phyloP scores from a whole-genome alignment of 2,329 filamentous ascomycete species.

The Sordariomycetes sp. region DNA sequence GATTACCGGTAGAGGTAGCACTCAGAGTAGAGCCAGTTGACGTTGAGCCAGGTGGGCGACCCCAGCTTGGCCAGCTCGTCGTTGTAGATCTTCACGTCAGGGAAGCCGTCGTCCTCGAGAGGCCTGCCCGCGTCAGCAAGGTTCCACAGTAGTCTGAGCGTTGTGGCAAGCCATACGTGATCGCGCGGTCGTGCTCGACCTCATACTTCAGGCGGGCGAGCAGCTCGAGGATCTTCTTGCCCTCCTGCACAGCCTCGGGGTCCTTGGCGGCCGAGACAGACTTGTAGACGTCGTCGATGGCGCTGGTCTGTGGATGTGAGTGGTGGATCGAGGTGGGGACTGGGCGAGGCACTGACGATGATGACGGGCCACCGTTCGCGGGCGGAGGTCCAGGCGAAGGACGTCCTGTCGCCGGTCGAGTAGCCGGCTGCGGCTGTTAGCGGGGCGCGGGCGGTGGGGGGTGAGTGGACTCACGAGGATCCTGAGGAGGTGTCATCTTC shows the following conservation, averaged over 20 bases:
- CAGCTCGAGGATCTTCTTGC: slow-evolving; percentile 73
- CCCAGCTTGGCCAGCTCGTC: slow-evolving; percentile 61
- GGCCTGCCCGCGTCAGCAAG: slow-evolving; percentile 35
- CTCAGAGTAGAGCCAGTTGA: slow-evolving; percentile 83
- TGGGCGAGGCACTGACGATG: slow-evolving; percentile 43
- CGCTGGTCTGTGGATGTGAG: slow-evolving; percentile 56
- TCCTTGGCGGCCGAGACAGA: slow-evolving; percentile 50
- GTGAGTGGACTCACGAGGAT: not conserved
- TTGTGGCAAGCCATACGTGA: slow-evolving; percentile 47
- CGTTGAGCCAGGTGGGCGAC: slow-evolving; percentile 66
- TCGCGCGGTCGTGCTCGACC: slow-evolving; percentile 72
- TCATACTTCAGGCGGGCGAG: slow-evolving; percentile 87
- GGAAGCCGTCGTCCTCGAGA: slow-evolving; percentile 63
- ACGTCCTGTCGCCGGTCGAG: slow-evolving; percentile 69
- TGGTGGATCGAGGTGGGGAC: not conserved
- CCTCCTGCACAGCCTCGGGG: slow-evolving; percentile 60
- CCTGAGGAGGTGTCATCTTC: not conserved
- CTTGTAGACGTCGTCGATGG: slow-evolving; percentile 89
- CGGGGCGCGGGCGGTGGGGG: no score
- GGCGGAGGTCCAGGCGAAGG: slow-evolving; percentile 80
- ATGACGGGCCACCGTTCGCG: slow-evolving; percentile 90
- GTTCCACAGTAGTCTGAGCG: not conserved
- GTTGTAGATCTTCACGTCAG: slow-evolving; percentile 77
- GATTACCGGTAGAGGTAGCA: slow-evolving; percentile 80
- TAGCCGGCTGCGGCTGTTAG: slow-evolving; percentile 49